Conservation (phyloP, 1,139 yeast genomes). For the Yamadazyma conglobata region DNA sequence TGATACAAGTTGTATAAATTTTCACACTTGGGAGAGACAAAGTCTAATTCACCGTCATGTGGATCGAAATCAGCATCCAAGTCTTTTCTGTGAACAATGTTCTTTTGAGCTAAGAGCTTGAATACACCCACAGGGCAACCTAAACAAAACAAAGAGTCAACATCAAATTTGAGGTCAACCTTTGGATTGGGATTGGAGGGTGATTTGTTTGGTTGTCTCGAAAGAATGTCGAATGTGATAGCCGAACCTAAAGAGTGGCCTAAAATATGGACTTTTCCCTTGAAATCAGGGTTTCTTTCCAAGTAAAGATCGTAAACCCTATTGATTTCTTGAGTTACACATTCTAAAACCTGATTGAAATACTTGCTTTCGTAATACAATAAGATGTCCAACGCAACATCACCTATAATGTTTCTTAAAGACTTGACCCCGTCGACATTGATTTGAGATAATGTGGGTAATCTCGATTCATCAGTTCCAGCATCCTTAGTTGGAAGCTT, state of each 20-base stretch:
- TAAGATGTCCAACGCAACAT: constrained; percentile 81
- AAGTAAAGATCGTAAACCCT: constrained; percentile 57
- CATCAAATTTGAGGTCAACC: constrained; percentile 60
- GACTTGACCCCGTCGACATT: constrained; percentile 81
- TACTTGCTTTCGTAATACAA: constrained; percentile 80
- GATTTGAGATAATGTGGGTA: constrained; percentile 69
- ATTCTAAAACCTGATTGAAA: constrained; percentile 56
- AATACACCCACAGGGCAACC: constrained; percentile 94
- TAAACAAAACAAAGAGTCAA: constrained; percentile 69
- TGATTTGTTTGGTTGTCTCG: constrained; percentile 47
- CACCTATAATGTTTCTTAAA: constrained; percentile 74
- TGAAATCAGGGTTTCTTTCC: constrained; percentile 67
- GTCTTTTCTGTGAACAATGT: constrained; percentile 41
- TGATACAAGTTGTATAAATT: constrained; percentile 77
- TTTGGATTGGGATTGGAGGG: constrained; percentile 20
- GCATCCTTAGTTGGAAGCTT: constrained; percentile 1
- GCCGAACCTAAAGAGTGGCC: constrained; percentile 94
- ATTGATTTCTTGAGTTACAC: constrained; percentile 71
- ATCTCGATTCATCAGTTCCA: constrained; percentile 24
- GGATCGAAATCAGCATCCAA: constrained; percentile 20
- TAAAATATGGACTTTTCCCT: constrained; percentile 75
- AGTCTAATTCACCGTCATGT: constrained; percentile 9
- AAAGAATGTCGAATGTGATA: constrained; percentile 72
- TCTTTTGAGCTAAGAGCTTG: constrained; percentile 60
- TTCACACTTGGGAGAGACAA: constrained; percentile 49